These are phyloP conservation scores for Kwoniella dejecticola DNA, from an alignment of 768 basidiomycete species.

Conservation along the genomic window DNA sequence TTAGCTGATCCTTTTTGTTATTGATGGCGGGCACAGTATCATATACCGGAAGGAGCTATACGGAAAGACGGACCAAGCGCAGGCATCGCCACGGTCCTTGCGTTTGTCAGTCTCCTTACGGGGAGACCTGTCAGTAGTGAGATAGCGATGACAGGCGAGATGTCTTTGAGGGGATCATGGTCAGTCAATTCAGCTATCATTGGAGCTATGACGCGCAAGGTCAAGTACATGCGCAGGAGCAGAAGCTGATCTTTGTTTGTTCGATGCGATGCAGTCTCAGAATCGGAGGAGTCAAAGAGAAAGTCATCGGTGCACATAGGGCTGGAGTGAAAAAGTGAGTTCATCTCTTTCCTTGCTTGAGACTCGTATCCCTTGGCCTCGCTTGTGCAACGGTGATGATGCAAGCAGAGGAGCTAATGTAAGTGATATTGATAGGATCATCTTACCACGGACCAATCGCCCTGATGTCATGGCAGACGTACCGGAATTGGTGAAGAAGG, in stretches of 20 bases:
- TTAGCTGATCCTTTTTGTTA: too few relatives aligned
- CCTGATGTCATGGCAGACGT: slow-evolving; percentile 83
- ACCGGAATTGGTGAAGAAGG: slow-evolving; percentile 68
- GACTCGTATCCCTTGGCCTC: too few relatives aligned
- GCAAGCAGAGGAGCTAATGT: too few relatives aligned
- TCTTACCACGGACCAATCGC: slow-evolving; percentile 79
- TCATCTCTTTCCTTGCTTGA: background rate
- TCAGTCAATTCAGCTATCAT: slow-evolving; percentile 14
- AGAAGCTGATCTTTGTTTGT: too few relatives aligned
- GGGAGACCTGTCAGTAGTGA: slow-evolving; percentile 71
- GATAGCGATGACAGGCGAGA: slow-evolving; percentile 90
- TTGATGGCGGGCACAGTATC: slow-evolving; percentile 6
- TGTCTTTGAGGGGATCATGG: slow-evolving; percentile 61
- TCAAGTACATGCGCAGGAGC: too few relatives aligned
- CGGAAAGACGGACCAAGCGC: slow-evolving; percentile 94
- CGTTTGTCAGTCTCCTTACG: slow-evolving; percentile 80
- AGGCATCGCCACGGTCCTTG: slow-evolving; percentile 84
- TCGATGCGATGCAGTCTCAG: slow-evolving; percentile 59
- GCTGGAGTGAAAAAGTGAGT: slow-evolving; percentile 65
- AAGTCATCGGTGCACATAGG: slow-evolving; percentile 82
- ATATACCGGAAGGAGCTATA: slow-evolving; percentile 75
- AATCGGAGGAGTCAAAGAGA: slow-evolving; percentile 84
- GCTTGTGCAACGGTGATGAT: too few relatives aligned
- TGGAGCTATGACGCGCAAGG: background rate
- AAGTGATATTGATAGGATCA: slow-evolving; percentile 62